Base-by-base conservation (phyloP, 83 land plant species). In the Thuja plicata region DNA sequence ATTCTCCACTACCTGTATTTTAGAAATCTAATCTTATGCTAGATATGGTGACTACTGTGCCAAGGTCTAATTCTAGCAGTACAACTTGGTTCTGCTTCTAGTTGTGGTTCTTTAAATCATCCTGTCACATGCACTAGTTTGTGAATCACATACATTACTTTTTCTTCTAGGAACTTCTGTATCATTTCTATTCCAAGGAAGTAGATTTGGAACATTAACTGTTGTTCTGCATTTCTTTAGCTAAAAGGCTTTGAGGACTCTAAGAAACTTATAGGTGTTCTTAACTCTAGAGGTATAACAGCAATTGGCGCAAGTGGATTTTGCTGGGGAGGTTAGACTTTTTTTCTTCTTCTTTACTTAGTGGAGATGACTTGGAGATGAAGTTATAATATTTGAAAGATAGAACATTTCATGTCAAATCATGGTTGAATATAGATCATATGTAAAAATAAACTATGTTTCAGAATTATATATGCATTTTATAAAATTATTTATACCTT, bases 271-370 rank as follows among this genome's bases (percentile, higher is more conserved):
- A 71, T 89, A 6, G 88, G 35, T 30, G 27, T 35, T 73, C 35
- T 90, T 10, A 85, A 88, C 32, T 57, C 30, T n/a, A 85, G 88
- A 85, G 91, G 91, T 37, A 83, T 90, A 21, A 9, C 87, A 71
- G 76, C 90, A n/a, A 77, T 90, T 86, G 90, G 91, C 21, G 87
- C 80, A 43, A 87, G 85, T 52, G 91, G 91, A 32, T 88, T 90
- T 50, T 90, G 91, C 55, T 89, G 91, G 90, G 91, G 91, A 82
- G 91, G 91, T 90, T 71, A 17, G 55, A 66, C 24, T 12, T 21
- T 15, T 21, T 24, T 38, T 40, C 6, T 7, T 2, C 38, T 80
- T 21, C 40, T 80, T 80, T 19, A 5, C 12, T 79, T 37, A 79
- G 24, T 37, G 7, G 41, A 37, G 43, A 15, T 35, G 11, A 21